Base-by-base conservation (phyloP, 805 yeast species). In the Scheffersomyces stipitis region DNA sequence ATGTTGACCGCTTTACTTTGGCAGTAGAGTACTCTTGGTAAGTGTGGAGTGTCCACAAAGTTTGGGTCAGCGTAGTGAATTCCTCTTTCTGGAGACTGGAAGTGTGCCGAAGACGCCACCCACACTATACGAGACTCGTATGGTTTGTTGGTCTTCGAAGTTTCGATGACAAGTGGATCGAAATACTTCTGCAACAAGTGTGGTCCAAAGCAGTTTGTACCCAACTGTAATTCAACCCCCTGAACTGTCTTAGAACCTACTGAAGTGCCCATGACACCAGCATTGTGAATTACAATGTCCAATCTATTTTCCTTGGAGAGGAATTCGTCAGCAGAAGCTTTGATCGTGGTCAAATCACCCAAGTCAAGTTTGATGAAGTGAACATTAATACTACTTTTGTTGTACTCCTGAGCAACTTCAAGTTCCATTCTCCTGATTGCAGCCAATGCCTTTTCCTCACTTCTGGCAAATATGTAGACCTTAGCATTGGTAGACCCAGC, bases 191-290 rank as follows among this genome's bases (percentile, higher is more conserved):
- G 68, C 15, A 76, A 52, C n/a, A 73, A 48, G 35, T 62, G 71
- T 18, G 75, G 73, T 2, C 73, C 80, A 12, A 76, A 44, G 14
- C 51, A 64, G 49, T 76, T 76, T 14, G 69, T 65, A 7, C 76
- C 80, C 28, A 73, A 52, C 36, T 69, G 74, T 26, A 58, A 36
- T 34, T 76, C 80, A 37, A 57, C 64, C 6, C 75, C 77, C 51
- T 76, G 77, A 8, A 40, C 50, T 4, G 78, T 63, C 22, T 38
- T 41, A 6, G 66, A 44, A 1, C 62, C 68, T 17, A 32, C 33
- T 3, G 73, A 68, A 2, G 70, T 69, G 7, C 36, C 40, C 71
- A 69, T 66, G 3, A 73, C 52, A 4, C 58, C 59, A n/a, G 56
- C 56, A 43, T 54, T 54, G 33, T 51, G 55, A 31, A 54, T 48